Percentiles rank a stretch among this genome's conserved stretches.
These are phyloP conservation scores for Lentinula sp. DNA, from an alignment of 768 basidiomycete species.

Conservation along the genomic window DNA sequence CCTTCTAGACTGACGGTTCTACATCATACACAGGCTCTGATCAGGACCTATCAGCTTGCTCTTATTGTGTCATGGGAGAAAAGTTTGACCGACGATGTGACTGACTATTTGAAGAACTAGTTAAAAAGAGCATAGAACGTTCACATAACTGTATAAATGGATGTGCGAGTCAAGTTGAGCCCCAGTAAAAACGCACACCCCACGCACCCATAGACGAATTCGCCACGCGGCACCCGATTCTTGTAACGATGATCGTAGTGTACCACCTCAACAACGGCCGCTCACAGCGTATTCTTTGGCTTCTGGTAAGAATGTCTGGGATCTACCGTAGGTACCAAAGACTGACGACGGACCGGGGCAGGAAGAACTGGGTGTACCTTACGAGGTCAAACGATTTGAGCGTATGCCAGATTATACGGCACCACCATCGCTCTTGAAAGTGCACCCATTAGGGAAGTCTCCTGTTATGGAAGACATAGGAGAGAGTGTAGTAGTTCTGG, in stretches of 20 bases:
- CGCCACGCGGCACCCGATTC: not conserved
- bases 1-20: not conserved
- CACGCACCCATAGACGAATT: not conserved
- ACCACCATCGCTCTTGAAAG: conserved; percentile 27
- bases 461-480: conserved; percentile 24
- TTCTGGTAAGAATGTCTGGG: conserved; percentile 20
- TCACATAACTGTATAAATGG: too few relatives aligned
- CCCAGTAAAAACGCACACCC: not conserved
- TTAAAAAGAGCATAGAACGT: not conserved
- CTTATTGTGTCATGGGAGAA: not conserved
- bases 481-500: conserved; percentile 32
- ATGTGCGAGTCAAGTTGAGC: too few relatives aligned
- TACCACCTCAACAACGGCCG: not conserved
- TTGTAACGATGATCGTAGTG: not conserved
- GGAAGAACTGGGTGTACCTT: conserved; percentile 46
- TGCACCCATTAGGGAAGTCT: conserved; percentile 41
- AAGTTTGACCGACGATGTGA: not conserved
- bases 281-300: conserved; percentile 25
- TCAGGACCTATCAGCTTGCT: not conserved
- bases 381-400: conserved; percentile 36
- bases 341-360: conserved; percentile 12
- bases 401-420: conserved; percentile 24
- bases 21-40: not conserved
- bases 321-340: not conserved
- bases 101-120: not conserved